Evolutionary conservation across 1,284 basidiomycete species (phyloP).

Genomic region (Leccinum pachyderme): DNA sequence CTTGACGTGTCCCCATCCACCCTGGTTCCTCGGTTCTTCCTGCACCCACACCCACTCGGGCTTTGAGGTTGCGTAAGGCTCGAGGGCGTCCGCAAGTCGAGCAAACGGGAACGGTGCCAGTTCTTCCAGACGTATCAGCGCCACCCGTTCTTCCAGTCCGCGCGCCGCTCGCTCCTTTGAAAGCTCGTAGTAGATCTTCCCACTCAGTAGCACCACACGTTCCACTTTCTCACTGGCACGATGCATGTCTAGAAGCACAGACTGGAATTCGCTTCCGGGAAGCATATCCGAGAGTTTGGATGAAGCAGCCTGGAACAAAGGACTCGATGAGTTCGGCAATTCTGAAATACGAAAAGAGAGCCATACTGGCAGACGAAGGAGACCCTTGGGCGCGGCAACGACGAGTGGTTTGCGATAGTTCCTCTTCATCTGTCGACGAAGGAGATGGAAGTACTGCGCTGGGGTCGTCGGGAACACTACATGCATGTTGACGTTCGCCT

Average conservation of each 20-base stretch:
- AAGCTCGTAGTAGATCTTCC: conserved; percentile 88
- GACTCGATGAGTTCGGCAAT: background rate
- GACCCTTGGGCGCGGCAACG: conserved; percentile 79
- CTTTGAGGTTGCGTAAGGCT: conserved; percentile 38
- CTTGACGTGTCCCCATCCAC: conserved; percentile 68
- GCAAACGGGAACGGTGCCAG: conserved; percentile 82
- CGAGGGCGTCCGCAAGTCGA: conserved; percentile 47
- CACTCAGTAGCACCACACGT: conserved; percentile 64
- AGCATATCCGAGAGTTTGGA: conserved; percentile 67
- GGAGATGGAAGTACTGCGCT: conserved; percentile 86
- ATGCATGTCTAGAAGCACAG: conserved; percentile 61
- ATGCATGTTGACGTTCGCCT: conserved; percentile 71
- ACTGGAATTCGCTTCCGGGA: conserved; percentile 64
- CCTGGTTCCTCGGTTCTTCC: conserved; percentile 87
- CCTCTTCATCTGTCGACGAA: conserved; percentile 78
- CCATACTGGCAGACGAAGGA: conserved; percentile 76
- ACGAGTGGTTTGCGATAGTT: conserved; percentile 86
- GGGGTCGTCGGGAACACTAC: conserved; percentile 85
- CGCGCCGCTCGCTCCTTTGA: conserved; percentile 61
- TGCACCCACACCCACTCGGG: conserved; percentile 68
- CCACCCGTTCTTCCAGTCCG: conserved; percentile 49
- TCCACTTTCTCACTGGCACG: conserved; percentile 39
- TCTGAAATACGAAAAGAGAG: conserved; percentile 7
- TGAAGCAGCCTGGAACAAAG: conserved; percentile 65
- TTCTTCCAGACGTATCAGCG: conserved; percentile 80